Evolutionary conservation across 2,329 filamentous ascomycete genomes (phyloP), one percentile per base, ranked within the genome.

Genomic region (Clarireedia hainanense): DNA sequence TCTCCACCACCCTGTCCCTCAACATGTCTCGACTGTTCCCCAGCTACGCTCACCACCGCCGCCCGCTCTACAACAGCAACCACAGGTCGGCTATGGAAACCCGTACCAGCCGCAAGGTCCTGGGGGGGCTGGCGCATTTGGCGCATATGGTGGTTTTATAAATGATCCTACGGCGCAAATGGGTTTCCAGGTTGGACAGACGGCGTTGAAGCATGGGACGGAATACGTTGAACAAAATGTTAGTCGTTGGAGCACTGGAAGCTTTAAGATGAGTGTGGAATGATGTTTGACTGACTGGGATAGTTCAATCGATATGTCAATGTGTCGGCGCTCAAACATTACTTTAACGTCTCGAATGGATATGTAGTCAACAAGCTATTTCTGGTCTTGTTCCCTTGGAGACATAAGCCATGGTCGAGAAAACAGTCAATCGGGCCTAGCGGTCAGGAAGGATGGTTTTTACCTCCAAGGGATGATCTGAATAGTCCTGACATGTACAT

Each of bases 401-500:
- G 92, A 65, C 95, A 99, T 73, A 91, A 91, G 75, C 92, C 92
- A 5, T 99, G 94, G 94, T 95, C 90, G 58, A 87, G 95, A 63
- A 91, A 95, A 71, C 89, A 95, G 70, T 78, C 86, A 56, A 80
- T 85, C 56, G 84, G 85, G 20, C 82, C 84, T 56, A 83, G 81
- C 68, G 80, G 86, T 50, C 82, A 85, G 65, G 84, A 87, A 61
- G 83, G 83, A 47, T 86, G 85, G 77, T 99, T 94, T 73, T 80
- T 96, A 6, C 90, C 94, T 5, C 94, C 94, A 2, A 81, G 94
- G 61, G 92, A 99, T 71, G 94, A 99, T 69, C 79, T 97, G 72
- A 99, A 99, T 74, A 95, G 90, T 62, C 94, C 95, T 15, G 94
- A 99, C 74, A 97, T 99, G 91, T 99, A 99, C 75, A 99, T 99